Evolutionary conservation across 768 basidiomycete genomes (phyloP).

Genomic region (Chalciporus pseudorubinellus): DNA sequence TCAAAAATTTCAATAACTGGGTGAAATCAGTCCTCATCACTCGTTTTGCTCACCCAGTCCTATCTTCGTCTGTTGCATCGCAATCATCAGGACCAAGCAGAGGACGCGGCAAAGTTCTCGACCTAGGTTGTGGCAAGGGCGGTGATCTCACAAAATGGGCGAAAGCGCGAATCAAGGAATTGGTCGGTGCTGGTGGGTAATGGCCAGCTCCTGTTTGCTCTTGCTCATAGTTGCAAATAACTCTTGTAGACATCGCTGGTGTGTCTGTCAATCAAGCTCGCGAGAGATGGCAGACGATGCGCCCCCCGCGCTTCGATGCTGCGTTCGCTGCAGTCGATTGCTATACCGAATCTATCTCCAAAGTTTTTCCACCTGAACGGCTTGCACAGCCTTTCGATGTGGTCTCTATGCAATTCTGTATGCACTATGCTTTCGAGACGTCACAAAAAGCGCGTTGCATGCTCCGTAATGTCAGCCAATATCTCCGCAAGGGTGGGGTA

Average conservation of each 20-base stretch:
- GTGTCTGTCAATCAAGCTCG: slow-evolving; percentile 90
- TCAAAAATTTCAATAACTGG: slow-evolving; percentile 99
- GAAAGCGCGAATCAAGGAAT: slow-evolving; percentile 76
- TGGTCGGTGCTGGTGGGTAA: slow-evolving; percentile 75
- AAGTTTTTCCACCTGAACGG: slow-evolving; percentile 60
- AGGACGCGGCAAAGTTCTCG: slow-evolving; percentile 75
- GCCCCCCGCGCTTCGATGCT: slow-evolving; percentile 64
- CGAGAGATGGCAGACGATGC: slow-evolving; percentile 57
- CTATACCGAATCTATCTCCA: slow-evolving; percentile 69
- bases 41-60: slow-evolving; percentile 76
- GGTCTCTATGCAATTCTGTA: slow-evolving; percentile 98
- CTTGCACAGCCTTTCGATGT: slow-evolving; percentile 81
- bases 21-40: slow-evolving; percentile 96
- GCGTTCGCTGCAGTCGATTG: slow-evolving; percentile 87
- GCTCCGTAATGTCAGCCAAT: slow-evolving; percentile 84
- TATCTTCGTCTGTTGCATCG: slow-evolving; percentile 39
- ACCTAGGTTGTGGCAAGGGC: slow-evolving; percentile 99
- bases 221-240: neutral
- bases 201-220: neutral
- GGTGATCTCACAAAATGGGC: slow-evolving; percentile 96
- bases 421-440: slow-evolving; percentile 99
- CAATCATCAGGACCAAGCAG: slow-evolving; percentile 27
- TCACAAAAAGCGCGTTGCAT: slow-evolving; percentile 83
- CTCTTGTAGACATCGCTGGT: slow-evolving; percentile 73
- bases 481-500: slow-evolving; percentile 80